Evolutionary conservation across 768 basidiomycete genomes (phyloP), one percentile per base, ranked within the genome.

Genomic region (Xerocomus potaroensis): DNA sequence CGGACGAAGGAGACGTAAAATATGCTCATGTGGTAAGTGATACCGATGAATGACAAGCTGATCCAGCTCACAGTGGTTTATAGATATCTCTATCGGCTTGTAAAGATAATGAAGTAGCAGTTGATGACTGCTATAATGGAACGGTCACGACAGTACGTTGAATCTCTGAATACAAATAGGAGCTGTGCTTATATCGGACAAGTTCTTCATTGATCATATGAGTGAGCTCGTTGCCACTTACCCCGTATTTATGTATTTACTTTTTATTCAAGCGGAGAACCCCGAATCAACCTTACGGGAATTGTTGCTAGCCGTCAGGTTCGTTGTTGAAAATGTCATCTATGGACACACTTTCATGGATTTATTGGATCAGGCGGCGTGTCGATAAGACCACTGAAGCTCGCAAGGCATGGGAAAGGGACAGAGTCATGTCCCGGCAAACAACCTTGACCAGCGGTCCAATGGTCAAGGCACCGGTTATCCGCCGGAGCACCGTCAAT

Each of bases 81-180:
- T 8, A 66, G 63, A 51, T 64, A 39, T 64, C 62, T 12, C 27
- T 64, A 18, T 61, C 64, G 19, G 63, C 63, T 26, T 66, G 63
- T 29, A 57, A 48, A 34, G 63, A 64, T n/a, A 52, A 51, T 9
- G 55, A 64, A 16, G 27, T 26, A 5, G 62, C 63, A 5, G 45
- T 50, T 12, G 63, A 66, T 18, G 62, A 55, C 26, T 10, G 8
- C 34, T 31, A 8, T 3, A 49, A 40, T 10, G 50, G 50, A 31
- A 54, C 62, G 11, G 41, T 66, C 23, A 66, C 63, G 5, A 44
- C 21, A 48, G 63, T 60, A 41, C 7, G 53, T 40, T 14, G 4
- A 16, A 5, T 14, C 27, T 19, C 12, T 24, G 8, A 41, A 8
- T 23, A 14, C 27, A 12, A 16, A 35, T 18, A 10, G 26, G 26